Base-by-base conservation (phyloP, 169 alveolate species). In the Plasmodium sp. region DNA sequence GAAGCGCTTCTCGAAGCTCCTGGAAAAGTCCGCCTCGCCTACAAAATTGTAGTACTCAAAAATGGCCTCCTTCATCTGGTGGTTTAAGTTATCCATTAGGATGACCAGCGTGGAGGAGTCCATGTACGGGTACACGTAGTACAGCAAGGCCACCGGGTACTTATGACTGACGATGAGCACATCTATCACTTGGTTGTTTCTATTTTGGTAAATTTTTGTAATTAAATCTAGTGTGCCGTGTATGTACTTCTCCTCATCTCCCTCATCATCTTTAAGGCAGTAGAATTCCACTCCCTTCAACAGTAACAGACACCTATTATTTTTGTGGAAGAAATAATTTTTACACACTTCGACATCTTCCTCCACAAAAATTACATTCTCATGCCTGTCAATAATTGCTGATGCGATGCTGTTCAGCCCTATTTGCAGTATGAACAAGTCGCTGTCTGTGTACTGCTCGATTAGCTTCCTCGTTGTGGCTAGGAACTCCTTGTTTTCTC, bases 21-120 rank as follows among this genome's bases (percentile, higher is more conserved):
- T 85, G 41, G 93, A 74, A 51, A 85, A 85, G 33, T 85, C 93
- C 22, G 93, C 93, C 51, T 85, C 93, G 27, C 93, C 93, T n/a
- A 85, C 18, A 43, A 85, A 85, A 85, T 85, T 79, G 62, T 85
- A 85, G 18, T 74, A 85, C 79, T 85, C 86, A 56, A 85, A 85
- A 75, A 85, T 85, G n/a, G 93, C 93, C 43, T 67, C 67, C 45
- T 85, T 85, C 93, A 85, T 85, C 41, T 85, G 27, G 51, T 85
- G 93, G 5, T 85, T 85, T 85, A 85, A 45, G n/a, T 85, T 85
- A 34, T 85, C 93, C 93, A 85, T 85, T 75, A 85, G 80, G 39
- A 85, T 85, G 12, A 85, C 85, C 33, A 85, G 71, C 1, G 93
- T 85, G 12, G 93, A 85, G 10, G 93, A 85, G 75, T 85, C 93